Percentiles rank a stretch among this genome's conserved stretches.
Conservation (phyloP, 2,329 filamentous ascomycete species). For the Ascochyta fabae region DNA sequence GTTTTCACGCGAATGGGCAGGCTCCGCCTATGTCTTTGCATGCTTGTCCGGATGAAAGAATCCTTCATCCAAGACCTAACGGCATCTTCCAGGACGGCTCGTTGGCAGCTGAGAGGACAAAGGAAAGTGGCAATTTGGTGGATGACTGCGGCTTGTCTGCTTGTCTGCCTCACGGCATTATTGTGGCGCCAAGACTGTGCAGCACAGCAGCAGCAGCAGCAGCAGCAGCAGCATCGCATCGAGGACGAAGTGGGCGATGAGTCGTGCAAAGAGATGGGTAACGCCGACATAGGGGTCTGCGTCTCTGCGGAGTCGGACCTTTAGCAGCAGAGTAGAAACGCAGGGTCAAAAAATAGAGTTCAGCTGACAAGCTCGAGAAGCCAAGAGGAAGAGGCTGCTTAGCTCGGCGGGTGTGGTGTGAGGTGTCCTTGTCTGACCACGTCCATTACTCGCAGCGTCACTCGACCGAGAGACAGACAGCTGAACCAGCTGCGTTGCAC, state of each 20-base stretch:
- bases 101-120: not conserved
- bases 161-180: conserved; percentile 4
- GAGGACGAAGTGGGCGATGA: conserved; percentile 2
- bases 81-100: not conserved
- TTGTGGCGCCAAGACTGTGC: conserved; percentile 10
- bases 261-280: conserved; percentile 1
- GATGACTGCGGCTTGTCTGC: not conserved
- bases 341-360: conserved; percentile 8
- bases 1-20: not conserved
- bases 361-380: conserved; percentile 15
- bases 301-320: conserved; percentile 3
- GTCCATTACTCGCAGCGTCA: conserved; percentile 1
- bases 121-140: conserved; percentile 3
- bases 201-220: conserved; percentile 2
- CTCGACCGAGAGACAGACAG: not conserved
- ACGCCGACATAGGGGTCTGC: not conserved
- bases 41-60: not conserved
- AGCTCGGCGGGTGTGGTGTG: not conserved
- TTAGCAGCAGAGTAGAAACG: not conserved
- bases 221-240: not conserved
- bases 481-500: conserved; percentile 7
- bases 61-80: not conserved
- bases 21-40: not conserved
- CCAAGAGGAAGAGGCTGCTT: not conserved
- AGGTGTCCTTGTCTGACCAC: not conserved